Conservation (phyloP, 2,329 filamentous ascomycete genomes). For the Epicoccum nigrum region DNA sequence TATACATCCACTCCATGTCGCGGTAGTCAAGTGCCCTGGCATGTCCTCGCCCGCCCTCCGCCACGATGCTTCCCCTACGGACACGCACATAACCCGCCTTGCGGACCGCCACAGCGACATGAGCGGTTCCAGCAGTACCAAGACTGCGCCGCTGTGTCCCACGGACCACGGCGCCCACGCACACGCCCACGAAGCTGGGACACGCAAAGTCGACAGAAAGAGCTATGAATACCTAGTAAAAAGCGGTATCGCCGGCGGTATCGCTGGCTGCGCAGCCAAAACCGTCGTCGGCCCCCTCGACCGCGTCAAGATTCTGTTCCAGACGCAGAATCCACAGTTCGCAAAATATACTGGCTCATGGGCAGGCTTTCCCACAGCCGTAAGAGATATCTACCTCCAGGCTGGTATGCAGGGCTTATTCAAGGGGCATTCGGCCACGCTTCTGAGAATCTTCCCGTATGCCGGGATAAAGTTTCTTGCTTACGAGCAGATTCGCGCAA, state of each 20-base stretch:
- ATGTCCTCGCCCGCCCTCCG: conserved; percentile 48
- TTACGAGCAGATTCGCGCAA: conserved; percentile 90
- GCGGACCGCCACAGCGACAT: conserved; percentile 31
- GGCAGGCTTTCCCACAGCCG: conserved; percentile 80
- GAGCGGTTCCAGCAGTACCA: conserved; percentile 19
- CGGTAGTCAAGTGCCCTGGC: conserved; percentile 33
- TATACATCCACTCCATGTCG: conserved; percentile 25
- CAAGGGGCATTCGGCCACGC: conserved; percentile 90
- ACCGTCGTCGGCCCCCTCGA: conserved; percentile 94
- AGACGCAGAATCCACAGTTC: conserved; percentile 92
- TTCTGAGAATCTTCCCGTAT: conserved; percentile 95
- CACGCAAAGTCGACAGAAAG: conserved; percentile 66
- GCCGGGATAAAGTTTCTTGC: conserved; percentile 97
- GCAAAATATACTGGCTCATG: conserved; percentile 90
- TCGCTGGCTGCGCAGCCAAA: conserved; percentile 94
- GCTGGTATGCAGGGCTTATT: conserved; percentile 82
- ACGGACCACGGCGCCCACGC: conserved; percentile 58
- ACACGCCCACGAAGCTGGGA: conserved; percentile 6
- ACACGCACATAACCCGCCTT: conserved; percentile 31
- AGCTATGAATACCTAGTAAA: conserved; percentile 84
- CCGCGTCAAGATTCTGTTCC: conserved; percentile 98
- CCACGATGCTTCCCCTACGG: conserved; percentile 47
- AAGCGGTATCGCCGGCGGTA: conserved; percentile 82
- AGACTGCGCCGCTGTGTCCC: conserved; percentile 53
- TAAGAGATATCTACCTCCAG: conserved; percentile 78